Percentiles rank a stretch among this genome's conserved stretches.
Conservation (phyloP, 2,329 filamentous ascomycete genomes). For the Colletotrichum magnum region DNA sequence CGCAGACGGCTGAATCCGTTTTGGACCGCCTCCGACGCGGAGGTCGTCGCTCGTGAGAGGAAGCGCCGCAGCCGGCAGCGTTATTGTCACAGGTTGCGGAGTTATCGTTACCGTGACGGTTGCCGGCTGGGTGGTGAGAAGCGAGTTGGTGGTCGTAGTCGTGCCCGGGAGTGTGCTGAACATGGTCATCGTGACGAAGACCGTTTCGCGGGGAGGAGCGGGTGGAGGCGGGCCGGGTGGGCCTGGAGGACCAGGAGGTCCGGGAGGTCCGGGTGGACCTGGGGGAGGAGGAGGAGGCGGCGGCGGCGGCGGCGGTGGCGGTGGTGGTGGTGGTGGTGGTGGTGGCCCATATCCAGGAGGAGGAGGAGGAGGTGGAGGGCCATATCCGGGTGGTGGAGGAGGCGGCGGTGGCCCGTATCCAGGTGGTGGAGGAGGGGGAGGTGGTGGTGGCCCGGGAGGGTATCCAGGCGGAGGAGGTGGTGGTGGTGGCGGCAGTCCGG, state of each 20-base stretch:
- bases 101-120: background rate
- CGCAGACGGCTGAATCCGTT: background rate
- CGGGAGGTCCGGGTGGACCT: background rate
- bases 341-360: background rate
- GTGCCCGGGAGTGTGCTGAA: background rate
- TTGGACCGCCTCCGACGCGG: conserved; percentile 1
- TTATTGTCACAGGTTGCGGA: background rate
- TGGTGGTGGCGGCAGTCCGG: background rate
- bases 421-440: background rate
- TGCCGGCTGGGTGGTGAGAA: background rate
- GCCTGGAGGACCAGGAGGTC: too few relatives aligned
- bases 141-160: background rate
- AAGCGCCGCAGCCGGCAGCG: background rate
- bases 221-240: background rate
- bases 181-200: background rate
- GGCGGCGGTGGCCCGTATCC: background rate
- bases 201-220: background rate
- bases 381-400: background rate
- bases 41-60: background rate
- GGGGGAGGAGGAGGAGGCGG: background rate
- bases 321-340: background rate
- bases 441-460: background rate
- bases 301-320: background rate
- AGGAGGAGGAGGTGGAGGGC: background rate
- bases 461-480: too few relatives aligned